Conservation (phyloP, 116 monocot genomes). For the Cymodocea nodosa region DNA sequence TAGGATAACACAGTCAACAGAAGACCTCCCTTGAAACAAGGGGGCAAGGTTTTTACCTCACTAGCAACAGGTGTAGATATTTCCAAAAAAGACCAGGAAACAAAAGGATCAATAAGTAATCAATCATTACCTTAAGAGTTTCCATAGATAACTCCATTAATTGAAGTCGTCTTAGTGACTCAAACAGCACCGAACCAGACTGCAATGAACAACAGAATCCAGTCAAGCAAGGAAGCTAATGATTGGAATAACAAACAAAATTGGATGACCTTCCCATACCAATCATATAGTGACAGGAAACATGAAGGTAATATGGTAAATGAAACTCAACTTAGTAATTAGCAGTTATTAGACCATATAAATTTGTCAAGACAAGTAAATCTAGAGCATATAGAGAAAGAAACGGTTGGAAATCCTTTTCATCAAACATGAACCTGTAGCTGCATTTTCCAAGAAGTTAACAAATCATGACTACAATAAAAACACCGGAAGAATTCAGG, state of each 20-base stretch:
- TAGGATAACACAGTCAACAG: neutral
- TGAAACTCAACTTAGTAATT: neutral
- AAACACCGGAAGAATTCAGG: neutral
- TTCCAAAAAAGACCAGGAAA: neutral
- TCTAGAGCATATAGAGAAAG: too few species aligned
- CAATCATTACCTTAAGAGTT: conserved; percentile 31
- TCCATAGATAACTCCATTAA: conserved; percentile 52
- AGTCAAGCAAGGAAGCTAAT: neutral
- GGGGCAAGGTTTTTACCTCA: neutral
- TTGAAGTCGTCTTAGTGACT: conserved; percentile 49
- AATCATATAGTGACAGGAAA: neutral
- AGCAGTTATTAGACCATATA: neutral
- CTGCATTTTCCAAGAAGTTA: too few species aligned
- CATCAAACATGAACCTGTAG: too few species aligned
- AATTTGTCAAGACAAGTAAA: too few species aligned
- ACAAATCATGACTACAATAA: neutral
- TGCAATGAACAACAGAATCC: conserved; percentile 17
- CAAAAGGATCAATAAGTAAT: neutral
- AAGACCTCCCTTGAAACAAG: neutral
- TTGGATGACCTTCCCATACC: neutral
- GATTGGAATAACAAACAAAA: neutral
- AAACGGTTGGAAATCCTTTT: too few species aligned
- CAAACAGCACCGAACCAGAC: conserved; percentile 47
- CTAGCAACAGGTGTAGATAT: neutral
- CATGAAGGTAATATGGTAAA: neutral